Conservation (phyloP, 164 flowering plant species). For the Santalum album region DNA sequence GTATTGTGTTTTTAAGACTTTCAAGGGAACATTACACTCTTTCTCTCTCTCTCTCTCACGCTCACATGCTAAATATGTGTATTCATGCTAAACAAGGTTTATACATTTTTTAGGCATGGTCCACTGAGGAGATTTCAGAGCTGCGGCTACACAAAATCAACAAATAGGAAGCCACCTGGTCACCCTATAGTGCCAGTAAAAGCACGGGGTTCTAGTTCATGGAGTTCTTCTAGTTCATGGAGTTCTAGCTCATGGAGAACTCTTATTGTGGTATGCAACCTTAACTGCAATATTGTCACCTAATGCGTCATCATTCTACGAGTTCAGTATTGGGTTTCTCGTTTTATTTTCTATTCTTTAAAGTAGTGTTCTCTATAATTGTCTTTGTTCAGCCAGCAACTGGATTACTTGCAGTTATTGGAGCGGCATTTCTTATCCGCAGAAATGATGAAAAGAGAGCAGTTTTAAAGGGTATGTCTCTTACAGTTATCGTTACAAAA, state of each 20-base stretch:
- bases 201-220: slow-evolving; percentile 22
- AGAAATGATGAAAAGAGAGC: slow-evolving; percentile 78
- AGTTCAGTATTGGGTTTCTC: not conserved
- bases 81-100: slow-evolving; percentile 1
- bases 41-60: not conserved
- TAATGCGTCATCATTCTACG: not conserved
- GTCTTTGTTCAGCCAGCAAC: slow-evolving; percentile 47
- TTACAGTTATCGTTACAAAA: not conserved
- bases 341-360: not conserved
- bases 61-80: not conserved
- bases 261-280: slow-evolving; percentile 35
- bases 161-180: slow-evolving; percentile 12
- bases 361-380: not conserved
- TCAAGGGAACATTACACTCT: not conserved
- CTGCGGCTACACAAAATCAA: slow-evolving; percentile 24
- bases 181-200: slow-evolving; percentile 9
- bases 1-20: too few relatives aligned
- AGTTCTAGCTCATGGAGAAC: slow-evolving; percentile 28
- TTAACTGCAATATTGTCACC: slow-evolving; percentile 4
- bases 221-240: slow-evolving; percentile 24
- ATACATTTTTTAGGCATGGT: slow-evolving; percentile 29
- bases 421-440: slow-evolving; percentile 41
- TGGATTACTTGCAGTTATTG: slow-evolving; percentile 43
- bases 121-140: slow-evolving; percentile 27
- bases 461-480: slow-evolving; percentile 46